phyloP scores from a whole-genome alignment of 805 yeast species.

The Teunomyces lycoperdinae region DNA sequence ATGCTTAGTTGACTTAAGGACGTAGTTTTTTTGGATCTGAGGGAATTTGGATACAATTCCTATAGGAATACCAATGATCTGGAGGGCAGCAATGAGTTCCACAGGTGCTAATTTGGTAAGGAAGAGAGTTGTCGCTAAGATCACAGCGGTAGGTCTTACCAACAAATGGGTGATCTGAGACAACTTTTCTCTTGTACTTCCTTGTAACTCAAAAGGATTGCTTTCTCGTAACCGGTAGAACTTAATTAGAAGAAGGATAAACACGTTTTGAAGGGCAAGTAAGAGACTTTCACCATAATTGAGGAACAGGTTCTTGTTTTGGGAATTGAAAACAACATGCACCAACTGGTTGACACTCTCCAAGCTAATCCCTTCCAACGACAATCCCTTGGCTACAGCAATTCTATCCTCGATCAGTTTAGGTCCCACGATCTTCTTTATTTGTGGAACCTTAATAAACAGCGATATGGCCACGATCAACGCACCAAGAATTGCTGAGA shows the following conservation, averaged over 20 bases:
- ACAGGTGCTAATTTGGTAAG: slow-evolving; percentile 32
- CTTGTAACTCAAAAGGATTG: not conserved
- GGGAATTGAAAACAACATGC: slow-evolving; percentile 39
- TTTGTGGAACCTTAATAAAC: slow-evolving; percentile 41
- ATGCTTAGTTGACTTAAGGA: slow-evolving; percentile 34
- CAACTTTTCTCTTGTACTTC: not conserved
- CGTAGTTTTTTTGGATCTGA: slow-evolving; percentile 34
- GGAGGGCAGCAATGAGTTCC: slow-evolving; percentile 25
- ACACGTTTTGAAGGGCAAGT: slow-evolving; percentile 37
- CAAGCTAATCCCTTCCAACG: slow-evolving; percentile 32
- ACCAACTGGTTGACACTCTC: slow-evolving; percentile 36
- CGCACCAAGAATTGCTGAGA: slow-evolving; percentile 31
- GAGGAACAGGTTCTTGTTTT: slow-evolving; percentile 31
- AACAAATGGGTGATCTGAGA: slow-evolving; percentile 15
- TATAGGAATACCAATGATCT: slow-evolving; percentile 38
- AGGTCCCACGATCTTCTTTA: slow-evolving; percentile 32
- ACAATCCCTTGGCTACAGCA: slow-evolving; percentile 35
- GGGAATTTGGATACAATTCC: slow-evolving; percentile 38
- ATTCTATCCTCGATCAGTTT: slow-evolving; percentile 20
- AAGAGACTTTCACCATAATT: slow-evolving; percentile 41
- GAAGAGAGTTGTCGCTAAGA: slow-evolving; percentile 26
- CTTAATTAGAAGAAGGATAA: slow-evolving; percentile 33
- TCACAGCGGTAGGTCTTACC: slow-evolving; percentile 23
- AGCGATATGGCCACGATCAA: slow-evolving; percentile 37
- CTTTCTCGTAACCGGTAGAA: slow-evolving; percentile 26